Conservation (phyloP, 139 green algal species). For the Trebouxia sp. region DNA sequence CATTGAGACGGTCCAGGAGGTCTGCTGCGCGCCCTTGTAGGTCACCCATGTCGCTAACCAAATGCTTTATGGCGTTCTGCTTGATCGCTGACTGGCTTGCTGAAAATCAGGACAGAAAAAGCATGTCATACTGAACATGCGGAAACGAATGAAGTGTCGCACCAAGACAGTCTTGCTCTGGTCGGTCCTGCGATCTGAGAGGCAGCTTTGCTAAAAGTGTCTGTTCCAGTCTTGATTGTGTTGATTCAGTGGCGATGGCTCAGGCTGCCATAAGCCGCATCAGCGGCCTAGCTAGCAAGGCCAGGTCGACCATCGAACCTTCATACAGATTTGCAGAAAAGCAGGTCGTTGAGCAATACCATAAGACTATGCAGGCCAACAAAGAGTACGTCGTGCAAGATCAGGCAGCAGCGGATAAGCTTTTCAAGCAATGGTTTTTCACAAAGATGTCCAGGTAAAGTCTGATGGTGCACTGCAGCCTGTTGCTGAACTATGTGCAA, state of each 20-base stretch:
- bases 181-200: too few relatives aligned
- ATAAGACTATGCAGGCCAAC: constrained; percentile 54
- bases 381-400: constrained; percentile 73
- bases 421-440: constrained; percentile 68
- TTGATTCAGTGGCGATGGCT: not conserved
- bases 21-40: constrained; percentile 15
- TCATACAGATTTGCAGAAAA: constrained; percentile 33
- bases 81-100: too few relatives aligned
- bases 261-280: constrained; percentile 20
- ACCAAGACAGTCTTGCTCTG: too few relatives aligned
- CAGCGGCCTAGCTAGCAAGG: constrained; percentile 17
- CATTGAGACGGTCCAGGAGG: not conserved
- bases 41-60: too few relatives aligned
- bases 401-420: constrained; percentile 49
- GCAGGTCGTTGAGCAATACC: constrained; percentile 49
- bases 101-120: too few relatives aligned
- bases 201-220: too few relatives aligned
- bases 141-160: too few relatives aligned
- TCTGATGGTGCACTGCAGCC: too few relatives aligned
- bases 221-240: too few relatives aligned
- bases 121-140: too few relatives aligned
- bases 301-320: constrained; percentile 33
- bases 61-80: too few relatives aligned
- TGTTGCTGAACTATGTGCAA: too few relatives aligned
- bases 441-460: constrained; percentile 70